Evolutionary conservation across 164 flowering plant species (phyloP), one percentile per base, ranked within the genome.

Genomic region (Stephania japonica): DNA sequence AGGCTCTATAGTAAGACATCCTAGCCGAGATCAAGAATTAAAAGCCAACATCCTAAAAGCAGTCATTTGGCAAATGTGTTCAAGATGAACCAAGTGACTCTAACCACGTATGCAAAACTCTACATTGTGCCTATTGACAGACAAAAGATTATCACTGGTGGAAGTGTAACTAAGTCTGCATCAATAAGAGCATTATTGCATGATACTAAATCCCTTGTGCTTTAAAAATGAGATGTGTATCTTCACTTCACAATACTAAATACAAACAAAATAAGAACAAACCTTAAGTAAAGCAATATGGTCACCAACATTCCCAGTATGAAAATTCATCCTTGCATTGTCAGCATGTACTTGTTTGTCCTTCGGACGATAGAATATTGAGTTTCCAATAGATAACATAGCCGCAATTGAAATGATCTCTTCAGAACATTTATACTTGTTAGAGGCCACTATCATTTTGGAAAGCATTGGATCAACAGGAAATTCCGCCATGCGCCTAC

Each of bases 341-440:
- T 93, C 98, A 65, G 99, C 98, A 80, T 96, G 99, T 32, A 93
- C 98, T 81, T 96, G 98, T 75, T 96, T 96, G 77, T 93, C 99
- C 83, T 91, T 93, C 9, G 99, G 99, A 47, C 98, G 90, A 73
- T 96, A 92, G 75, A 93, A 93, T 43, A 93, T 92, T 42, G 99
- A 93, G 81, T 89, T 92, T 23, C 99, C 99, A 72, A 93, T 76
- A 21, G 99, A 92, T 38, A 96, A 85, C 99, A 93, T 96, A 1
- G 97, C 90, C 74, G 99, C 95, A 82, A 96, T 87, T 18, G 97
- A 87, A 68, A 96, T 92, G 24, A 93, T 80, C 81, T 96, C 98
- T 72, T 93, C 97, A 21, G 97, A 89, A 73, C 98, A 93, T 77
- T 87, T 86, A 73, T 88, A 87, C 70, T 90, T 87, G 26, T 95